A percentile compares a stretch with the other conserved stretches of the same genome.
Evolutionary conservation across 768 basidiomycete genomes (phyloP).

Genomic region (Ramaria sp.): DNA sequence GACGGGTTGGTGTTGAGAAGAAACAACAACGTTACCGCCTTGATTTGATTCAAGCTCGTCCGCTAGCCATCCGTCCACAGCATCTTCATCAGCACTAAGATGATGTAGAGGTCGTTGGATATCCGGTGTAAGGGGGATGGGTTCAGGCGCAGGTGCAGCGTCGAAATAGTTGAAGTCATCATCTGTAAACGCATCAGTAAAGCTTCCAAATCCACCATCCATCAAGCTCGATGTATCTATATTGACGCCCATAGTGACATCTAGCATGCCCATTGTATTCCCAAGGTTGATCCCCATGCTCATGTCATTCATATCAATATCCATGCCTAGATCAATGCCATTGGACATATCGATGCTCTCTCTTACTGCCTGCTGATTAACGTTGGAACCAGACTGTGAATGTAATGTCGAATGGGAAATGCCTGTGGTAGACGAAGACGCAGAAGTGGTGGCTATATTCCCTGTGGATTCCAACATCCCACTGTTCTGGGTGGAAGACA

Average conservation of each 20-base stretch:
- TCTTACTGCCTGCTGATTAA: background rate
- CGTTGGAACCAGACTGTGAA: background rate
- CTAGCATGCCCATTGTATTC: background rate
- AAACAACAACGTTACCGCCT: background rate
- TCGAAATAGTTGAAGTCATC: conserved; percentile 89
- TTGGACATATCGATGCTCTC: conserved; percentile 20
- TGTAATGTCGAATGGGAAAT: background rate
- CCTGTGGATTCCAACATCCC: background rate
- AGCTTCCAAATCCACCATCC: conserved; percentile 19
- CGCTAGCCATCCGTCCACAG: background rate
- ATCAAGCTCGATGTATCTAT: background rate
- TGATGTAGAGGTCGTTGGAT: conserved; percentile 12
- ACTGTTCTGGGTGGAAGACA: background rate
- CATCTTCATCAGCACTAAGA: background rate
- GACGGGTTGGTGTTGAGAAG: background rate
- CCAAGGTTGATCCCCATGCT: conserved; percentile 6
- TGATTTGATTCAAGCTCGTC: background rate
- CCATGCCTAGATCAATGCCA: conserved; percentile 42
- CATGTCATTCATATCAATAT: conserved; percentile 21
- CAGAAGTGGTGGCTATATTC: background rate
- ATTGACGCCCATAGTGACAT: conserved; percentile 16
- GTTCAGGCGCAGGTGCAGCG: conserved; percentile 13
- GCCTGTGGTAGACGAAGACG: background rate
- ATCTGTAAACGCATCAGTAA: conserved; percentile 47
- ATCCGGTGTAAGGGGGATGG: background rate